A percentile compares a stretch with the other conserved stretches of the same genome.
These are phyloP conservation scores for Boletus barrowsii DNA, from an alignment of 768 basidiomycete species.

Conservation along the genomic window DNA sequence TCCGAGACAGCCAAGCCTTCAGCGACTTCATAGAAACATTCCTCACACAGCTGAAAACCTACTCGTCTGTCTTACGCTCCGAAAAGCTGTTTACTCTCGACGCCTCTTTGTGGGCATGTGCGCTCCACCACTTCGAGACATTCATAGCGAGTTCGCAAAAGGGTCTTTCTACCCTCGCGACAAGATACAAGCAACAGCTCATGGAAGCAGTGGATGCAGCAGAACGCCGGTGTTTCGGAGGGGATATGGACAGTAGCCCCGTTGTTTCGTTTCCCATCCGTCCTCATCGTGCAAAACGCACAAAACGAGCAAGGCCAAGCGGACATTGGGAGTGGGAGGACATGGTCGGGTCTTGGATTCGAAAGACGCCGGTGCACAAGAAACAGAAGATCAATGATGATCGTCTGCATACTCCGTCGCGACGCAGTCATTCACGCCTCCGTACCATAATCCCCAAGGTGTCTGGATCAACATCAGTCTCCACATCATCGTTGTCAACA, in stretches of 20 bases:
- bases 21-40: conserved; percentile 23
- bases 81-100: conserved; percentile 41
- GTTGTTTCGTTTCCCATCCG: conserved; percentile 8
- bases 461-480: neutral
- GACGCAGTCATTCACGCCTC: neutral
- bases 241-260: conserved; percentile 14
- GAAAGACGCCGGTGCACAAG: conserved; percentile 33
- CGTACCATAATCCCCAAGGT: neutral
- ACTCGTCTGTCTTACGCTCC: conserved; percentile 31
- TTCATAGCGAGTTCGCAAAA: conserved; percentile 22
- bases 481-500: neutral
- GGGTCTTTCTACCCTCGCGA: conserved; percentile 23
- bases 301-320: conserved; percentile 14
- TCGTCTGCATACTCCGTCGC: neutral
- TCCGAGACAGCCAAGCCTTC: conserved; percentile 6
- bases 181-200: conserved; percentile 37
- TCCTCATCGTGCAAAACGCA: conserved; percentile 1
- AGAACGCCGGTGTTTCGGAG: conserved; percentile 46
- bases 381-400: conserved; percentile 15
- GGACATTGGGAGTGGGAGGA: conserved; percentile 50
- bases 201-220: conserved; percentile 50
- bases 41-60: conserved; percentile 20
- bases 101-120: conserved; percentile 52
- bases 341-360: conserved; percentile 44
- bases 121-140: conserved; percentile 45